These are phyloP conservation scores for Cynara cardunculus DNA, from an alignment of 129 eudicot genomes.

Conservation along the genomic window DNA sequence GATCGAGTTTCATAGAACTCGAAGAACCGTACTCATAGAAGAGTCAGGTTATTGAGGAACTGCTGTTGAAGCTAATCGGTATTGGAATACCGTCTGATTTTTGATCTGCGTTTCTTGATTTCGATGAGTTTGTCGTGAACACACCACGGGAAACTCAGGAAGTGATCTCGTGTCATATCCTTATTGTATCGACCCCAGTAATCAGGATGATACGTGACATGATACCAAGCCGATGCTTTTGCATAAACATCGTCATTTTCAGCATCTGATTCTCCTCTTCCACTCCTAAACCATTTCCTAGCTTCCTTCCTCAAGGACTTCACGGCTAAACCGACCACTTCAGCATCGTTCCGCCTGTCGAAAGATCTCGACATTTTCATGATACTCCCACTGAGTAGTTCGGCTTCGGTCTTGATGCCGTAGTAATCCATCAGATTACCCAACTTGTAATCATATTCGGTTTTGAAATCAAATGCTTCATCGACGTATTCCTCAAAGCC, in stretches of 20 bases:
- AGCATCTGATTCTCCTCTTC: constrained; percentile 22
- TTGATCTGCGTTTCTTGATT: constrained; percentile 46
- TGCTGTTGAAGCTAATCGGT: constrained; percentile 19
- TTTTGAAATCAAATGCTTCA: constrained; percentile 61
- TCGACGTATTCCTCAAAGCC: constrained; percentile 56
- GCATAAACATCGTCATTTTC: constrained; percentile 39
- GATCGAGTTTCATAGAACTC: neutral
- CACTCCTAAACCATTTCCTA: constrained; percentile 53
- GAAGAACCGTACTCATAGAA: constrained; percentile 17
- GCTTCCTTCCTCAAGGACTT: constrained; percentile 76
- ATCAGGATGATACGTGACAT: constrained; percentile 65
- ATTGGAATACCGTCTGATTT: constrained; percentile 11
- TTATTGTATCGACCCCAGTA: constrained; percentile 59
- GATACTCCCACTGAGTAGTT: constrained; percentile 74
- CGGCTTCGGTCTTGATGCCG: constrained; percentile 77
- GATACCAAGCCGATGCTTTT: constrained; percentile 89
- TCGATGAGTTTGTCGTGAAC: constrained; percentile 62
- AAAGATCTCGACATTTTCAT: constrained; percentile 70
- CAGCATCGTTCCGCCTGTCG: constrained; percentile 71
- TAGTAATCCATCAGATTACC: constrained; percentile 80
- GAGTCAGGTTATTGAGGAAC: constrained; percentile 16
- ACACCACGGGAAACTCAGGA: constrained; percentile 87
- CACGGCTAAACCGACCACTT: constrained; percentile 64
- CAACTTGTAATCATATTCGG: constrained; percentile 59
- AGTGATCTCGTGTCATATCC: constrained; percentile 54